Conservation (phyloP, 2,329 filamentous ascomycete species). For the Coniochaeta sp. region DNA sequence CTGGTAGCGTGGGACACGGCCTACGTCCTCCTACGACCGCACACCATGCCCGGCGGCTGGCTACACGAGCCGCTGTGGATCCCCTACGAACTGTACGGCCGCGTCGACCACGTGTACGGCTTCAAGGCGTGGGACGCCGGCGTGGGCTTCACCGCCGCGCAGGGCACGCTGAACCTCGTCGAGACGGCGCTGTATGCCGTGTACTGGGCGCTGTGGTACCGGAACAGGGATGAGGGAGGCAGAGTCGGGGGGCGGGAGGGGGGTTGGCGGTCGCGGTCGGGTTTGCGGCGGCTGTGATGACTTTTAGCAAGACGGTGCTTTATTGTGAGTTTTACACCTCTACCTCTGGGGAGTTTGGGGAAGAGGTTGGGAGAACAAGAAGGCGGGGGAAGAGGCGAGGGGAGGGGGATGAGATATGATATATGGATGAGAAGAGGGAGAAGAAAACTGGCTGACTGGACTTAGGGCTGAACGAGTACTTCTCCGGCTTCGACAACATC, state of each 20-base stretch:
- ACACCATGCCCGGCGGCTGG: slow-evolving; percentile 71
- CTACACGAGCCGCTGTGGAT: slow-evolving; percentile 66
- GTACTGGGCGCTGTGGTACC: slow-evolving; percentile 26
- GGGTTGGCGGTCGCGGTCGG: slow-evolving; percentile 38
- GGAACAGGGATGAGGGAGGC: slow-evolving; percentile 16
- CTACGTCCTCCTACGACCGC: slow-evolving; percentile 74
- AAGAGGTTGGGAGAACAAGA: not conserved
- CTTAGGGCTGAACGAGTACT: slow-evolving; percentile 49
- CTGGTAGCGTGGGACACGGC: slow-evolving; percentile 74
- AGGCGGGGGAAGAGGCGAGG: not conserved
- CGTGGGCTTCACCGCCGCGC: slow-evolving; percentile 72
- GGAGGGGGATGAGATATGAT: not conserved
- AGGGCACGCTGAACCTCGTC: slow-evolving; percentile 41
- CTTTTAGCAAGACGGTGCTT: slow-evolving; percentile 52
- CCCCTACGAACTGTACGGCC: slow-evolving; percentile 75
- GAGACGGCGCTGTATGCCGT: slow-evolving; percentile 28
- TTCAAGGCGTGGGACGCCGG: slow-evolving; percentile 59
- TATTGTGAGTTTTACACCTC: slow-evolving; percentile 56
- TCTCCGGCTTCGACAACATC: slow-evolving; percentile 47
- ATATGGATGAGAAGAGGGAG: not conserved
- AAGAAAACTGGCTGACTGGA: not conserved
- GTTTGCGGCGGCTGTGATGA: slow-evolving; percentile 51
- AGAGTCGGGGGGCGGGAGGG: slow-evolving; percentile 33
- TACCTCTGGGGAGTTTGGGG: too few relatives aligned
- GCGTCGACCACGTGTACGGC: slow-evolving; percentile 76